These are phyloP conservation scores for Fusarium virguliforme DNA, from an alignment of 2,329 filamentous ascomycete genomes.

Conservation along the genomic window DNA sequence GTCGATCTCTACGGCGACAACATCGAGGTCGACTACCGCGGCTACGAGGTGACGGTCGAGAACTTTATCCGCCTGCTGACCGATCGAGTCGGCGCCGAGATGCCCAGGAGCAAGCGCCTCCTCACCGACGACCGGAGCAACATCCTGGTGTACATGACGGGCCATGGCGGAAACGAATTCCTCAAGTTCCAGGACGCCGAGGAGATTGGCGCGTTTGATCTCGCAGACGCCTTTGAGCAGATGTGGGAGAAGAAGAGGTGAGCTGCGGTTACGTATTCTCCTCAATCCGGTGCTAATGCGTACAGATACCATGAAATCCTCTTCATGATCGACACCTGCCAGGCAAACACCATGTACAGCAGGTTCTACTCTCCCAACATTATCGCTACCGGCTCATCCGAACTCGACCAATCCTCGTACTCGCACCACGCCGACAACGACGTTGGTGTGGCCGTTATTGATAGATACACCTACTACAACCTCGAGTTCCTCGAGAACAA, in stretches of 20 bases:
- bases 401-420: slow-evolving; percentile 96
- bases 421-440: slow-evolving; percentile 98
- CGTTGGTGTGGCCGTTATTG: slow-evolving; percentile 97
- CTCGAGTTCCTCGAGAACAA: slow-evolving; percentile 95
- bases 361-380: slow-evolving; percentile 99
- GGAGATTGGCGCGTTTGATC: slow-evolving; percentile 95
- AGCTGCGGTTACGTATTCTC: slow-evolving; percentile 1
- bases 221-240: slow-evolving; percentile 97
- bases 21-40: slow-evolving; percentile 98
- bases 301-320: slow-evolving; percentile 92
- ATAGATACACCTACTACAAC: slow-evolving; percentile 98
- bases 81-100: slow-evolving; percentile 93
- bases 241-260: slow-evolving; percentile 99
- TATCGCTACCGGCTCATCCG: slow-evolving; percentile 95
- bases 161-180: slow-evolving; percentile 97
- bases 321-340: slow-evolving; percentile 99
- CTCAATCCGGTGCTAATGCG: slow-evolving; percentile 18
- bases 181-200: slow-evolving; percentile 98
- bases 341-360: slow-evolving; percentile 99
- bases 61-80: slow-evolving; percentile 98
- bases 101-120: slow-evolving; percentile 93
- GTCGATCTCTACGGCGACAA: slow-evolving; percentile 98
- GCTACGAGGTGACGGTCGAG: slow-evolving; percentile 98
- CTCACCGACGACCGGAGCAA: slow-evolving; percentile 97
- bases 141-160: slow-evolving; percentile 99